Evolutionary conservation across 2,329 filamentous ascomycete species (phyloP), one percentile per base, ranked within the genome.

Genomic region (Clarireedia monteithiana): DNA sequence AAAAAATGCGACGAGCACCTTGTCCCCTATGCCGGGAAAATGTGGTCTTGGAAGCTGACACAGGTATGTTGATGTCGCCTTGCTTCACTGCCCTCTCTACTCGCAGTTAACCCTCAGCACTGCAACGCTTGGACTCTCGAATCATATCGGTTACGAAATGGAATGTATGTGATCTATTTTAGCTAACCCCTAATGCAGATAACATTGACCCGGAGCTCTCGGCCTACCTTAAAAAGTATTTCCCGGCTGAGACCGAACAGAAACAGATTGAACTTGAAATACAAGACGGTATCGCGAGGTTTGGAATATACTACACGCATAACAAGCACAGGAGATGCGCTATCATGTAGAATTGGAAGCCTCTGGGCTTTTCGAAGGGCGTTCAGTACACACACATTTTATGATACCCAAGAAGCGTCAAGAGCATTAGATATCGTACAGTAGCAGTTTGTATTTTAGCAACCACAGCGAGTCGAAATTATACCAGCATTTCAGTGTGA

Each of bases 11-110:
- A 58, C 83, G 87, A 66, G 78, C 79, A 39, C 75, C 81, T 51
- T 95, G 90, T 66, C 89, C 90, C 0, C 74, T 94, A 53, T 95
- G 90, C 68, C 79, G 91, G 57, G 79, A 82, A 17, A 79, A 85
- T 57, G 86, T 85, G 0, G 81, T 95, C 10, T 78, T 89, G 73
- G 73, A 78, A 57, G 89, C 89, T 0, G 85, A 87, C 59, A 76
- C 81, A 55, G 78, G 82, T 81, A 74, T 74, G 77, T 34, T 42
- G 7, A 34, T 34, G 6, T 10, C 39, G 15, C n/a, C 39, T n/a
- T 42, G 2, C 39, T 42, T 42, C 39, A 17, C 17, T 42, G 7
- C 14, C 39, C 14, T 42, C 14, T 42, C 15, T n/a, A 20, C 15
- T 42, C 17, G 14, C 5, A 2, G n/a, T 42, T 42, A 6, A 10